Evolutionary conservation across 306 rosid species (phyloP).

Genomic region (Boehmeria nivea): DNA sequence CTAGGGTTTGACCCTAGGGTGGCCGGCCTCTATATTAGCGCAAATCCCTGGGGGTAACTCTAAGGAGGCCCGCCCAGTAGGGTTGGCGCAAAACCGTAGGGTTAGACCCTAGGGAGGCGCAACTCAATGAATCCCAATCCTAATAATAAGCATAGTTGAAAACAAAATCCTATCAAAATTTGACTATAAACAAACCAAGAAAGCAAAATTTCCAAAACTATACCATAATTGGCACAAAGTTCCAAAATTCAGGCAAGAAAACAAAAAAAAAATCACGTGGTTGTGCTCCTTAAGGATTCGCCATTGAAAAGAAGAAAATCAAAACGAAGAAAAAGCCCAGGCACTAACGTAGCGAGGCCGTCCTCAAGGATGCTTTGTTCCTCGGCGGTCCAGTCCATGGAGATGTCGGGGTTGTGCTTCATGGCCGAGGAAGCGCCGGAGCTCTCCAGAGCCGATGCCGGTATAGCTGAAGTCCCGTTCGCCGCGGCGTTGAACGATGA

Average conservation of each 20-base stretch:
- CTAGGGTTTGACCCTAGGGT: too few species aligned
- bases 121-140: too few species aligned
- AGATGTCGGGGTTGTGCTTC: conserved; percentile 94
- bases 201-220: background rate
- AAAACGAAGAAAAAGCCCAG: background rate
- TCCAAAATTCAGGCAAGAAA: background rate
- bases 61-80: too few species aligned
- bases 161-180: too few species aligned
- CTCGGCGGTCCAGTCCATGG: conserved; percentile 77
- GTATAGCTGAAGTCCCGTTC: conserved; percentile 50
- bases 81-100: too few species aligned
- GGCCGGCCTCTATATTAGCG: too few species aligned
- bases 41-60: too few species aligned
- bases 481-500: conserved; percentile 57
- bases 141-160: too few species aligned
- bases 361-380: conserved; percentile 81
- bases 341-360: conserved; percentile 71
- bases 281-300: too few species aligned
- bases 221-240: background rate
- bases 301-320: too few species aligned
- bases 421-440: conserved; percentile 47
- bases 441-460: conserved; percentile 47
- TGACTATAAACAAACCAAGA: too few species aligned
- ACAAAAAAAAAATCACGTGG: background rate
- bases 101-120: too few species aligned